Percentiles rank a stretch among this genome's conserved stretches.
Evolutionary conservation across 225 moss, liverwort and hornwort genomes (phyloP).

Genomic region (Polytrichum commune): DNA sequence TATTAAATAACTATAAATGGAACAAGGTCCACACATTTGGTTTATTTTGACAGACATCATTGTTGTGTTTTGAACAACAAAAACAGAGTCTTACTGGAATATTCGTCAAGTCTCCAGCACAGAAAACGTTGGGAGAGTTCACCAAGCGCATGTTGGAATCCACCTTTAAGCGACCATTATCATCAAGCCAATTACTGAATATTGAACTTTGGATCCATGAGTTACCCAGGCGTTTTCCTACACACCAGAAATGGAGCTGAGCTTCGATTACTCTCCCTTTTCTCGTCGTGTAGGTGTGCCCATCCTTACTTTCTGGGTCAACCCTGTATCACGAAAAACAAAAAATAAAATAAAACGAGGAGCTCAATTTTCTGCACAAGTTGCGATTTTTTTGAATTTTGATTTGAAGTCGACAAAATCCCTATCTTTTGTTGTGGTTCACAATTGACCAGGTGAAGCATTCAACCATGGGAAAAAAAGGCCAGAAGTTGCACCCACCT

Average conservation of each 20-base stretch:
- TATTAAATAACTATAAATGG: background rate
- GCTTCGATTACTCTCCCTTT: conserved; percentile 49
- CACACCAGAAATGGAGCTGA: conserved; percentile 55
- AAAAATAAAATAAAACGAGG: too few relatives aligned
- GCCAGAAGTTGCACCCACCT: too few relatives aligned
- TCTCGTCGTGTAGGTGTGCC: conserved; percentile 54
- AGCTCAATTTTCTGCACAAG: too few relatives aligned
- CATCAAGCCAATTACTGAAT: conserved; percentile 43
- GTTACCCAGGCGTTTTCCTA: conserved; percentile 60
- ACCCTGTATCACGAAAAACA: conserved; percentile 21
- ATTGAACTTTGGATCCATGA: conserved; percentile 48
- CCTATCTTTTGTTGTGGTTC: too few relatives aligned
- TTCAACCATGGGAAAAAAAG: too few relatives aligned
- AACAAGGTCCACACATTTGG: background rate
- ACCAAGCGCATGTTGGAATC: conserved; percentile 42
- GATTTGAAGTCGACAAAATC: too few relatives aligned
- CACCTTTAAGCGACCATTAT: conserved; percentile 45
- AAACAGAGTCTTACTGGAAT: conserved; percentile 23
- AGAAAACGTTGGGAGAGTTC: conserved; percentile 60
- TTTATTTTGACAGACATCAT: too few relatives aligned
- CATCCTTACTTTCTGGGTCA: conserved; percentile 28
- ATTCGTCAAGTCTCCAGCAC: conserved; percentile 61
- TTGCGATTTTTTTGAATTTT: too few relatives aligned
- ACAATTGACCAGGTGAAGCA: too few relatives aligned
- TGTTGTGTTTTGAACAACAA: background rate